Evolutionary conservation across 768 basidiomycete species (phyloP), one percentile per base, ranked within the genome.

Genomic region (Leccinum barrowsii): DNA sequence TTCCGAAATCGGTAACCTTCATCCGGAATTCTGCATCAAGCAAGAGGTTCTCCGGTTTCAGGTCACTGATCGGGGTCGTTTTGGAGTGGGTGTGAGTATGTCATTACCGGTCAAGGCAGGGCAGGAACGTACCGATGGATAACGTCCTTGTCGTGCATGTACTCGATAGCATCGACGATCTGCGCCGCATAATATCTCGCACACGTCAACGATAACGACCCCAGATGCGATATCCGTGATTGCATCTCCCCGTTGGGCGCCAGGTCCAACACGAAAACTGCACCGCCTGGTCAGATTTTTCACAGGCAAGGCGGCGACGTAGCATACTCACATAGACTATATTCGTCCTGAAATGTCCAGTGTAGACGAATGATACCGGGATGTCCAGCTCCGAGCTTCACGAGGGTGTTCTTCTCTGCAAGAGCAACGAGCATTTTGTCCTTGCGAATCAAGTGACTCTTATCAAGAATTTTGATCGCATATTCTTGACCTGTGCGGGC

Each of bases 1-100:
- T 95, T 6, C 97, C 97, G 73, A 98, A 98, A 72, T 99, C 97
- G 15, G 94, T 92, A n/a, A 99, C 83, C 73, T 94, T 96, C 69
- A 97, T 85, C 55, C 93, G 85, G 75, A 87, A 90, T 15, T 86
- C 82, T 35, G 82, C 82, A 64, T 96, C 94, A n/a, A 99, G 79
- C 8, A 99, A 79, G 30, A 98, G 79, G 70, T 98, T 98, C 73
- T 90, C 90, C 10, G 90, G 90, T 70, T 92, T 91, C 32, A 92
- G 78, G 68, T 92, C 89, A 56, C 86, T 86, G 51, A 59, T 47
- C 26, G 17, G 34, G 46, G 42, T 2, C 12, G 15, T 30, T 30
- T 34, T 42, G 44, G 42, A 15, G n/a, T 51, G 59, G 42, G 35
- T 47, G 47, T 58, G 60, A 51, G 57, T 57, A 56, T 61, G 63